Base-by-base conservation (phyloP, 2,329 filamentous ascomycete species). In the Hypocreales sp. region DNA sequence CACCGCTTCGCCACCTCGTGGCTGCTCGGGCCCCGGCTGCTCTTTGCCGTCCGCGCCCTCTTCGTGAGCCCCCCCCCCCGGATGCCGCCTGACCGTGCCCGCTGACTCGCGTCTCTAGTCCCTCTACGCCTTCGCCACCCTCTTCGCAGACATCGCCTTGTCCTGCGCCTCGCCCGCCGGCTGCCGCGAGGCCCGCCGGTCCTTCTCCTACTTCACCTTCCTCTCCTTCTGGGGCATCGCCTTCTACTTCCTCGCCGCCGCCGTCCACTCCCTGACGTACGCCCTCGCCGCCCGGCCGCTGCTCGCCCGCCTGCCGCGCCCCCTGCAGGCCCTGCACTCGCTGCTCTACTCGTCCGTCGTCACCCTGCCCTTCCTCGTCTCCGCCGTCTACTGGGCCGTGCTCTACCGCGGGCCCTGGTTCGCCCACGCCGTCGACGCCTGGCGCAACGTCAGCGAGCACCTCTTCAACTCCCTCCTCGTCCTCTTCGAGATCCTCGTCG, bases 131-230 rank as follows among this genome's bases (percentile, higher is more conserved):
- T 79, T 90, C 51, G 54, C 62, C 15, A 71, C 72, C 9, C 64
- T 78, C 31, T 62, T 90, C 55, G 70, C 75, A 58, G 67, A 70
- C 45, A 70, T 84, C 45, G 72, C 60, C 34, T 80, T 67, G 61
- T 55, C 68, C 33, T 72, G 72, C 42, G 54, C 60, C n/a, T 61
- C 69, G n/a, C 61, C 69, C 45, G 46, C 50, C 19, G 56, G 63
- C 26, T 64, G 61, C 44, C 36, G 44, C 19, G 44, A 42, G 2
- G 64, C 68, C 15, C 55, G 59, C 28, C 51, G 59, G 24, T 65
- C 64, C 24, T 90, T 92, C 58, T 81, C 74, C 41, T 92, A 72
- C 61, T 92, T 92, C 58, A 92, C 83, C 16, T 61, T 74, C 42
- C 58, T 90, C 32, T 81, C 78, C 8, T 90, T 77, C 61, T 90